Evolutionary conservation across 495 filamentous ascomycete genomes (phyloP).

Genomic region (Talaromyces liani): DNA sequence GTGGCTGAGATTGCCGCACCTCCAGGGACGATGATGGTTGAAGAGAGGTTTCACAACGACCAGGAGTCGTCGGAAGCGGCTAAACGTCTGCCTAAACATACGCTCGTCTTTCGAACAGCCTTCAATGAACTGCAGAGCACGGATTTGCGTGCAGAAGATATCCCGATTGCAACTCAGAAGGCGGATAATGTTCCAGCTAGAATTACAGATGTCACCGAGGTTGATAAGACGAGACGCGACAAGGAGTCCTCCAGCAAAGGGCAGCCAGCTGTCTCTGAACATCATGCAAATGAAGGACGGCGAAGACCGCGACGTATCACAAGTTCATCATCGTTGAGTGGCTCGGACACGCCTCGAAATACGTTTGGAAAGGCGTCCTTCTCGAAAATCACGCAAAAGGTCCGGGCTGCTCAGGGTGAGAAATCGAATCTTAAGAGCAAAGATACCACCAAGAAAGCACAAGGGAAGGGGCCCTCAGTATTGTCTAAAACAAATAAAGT

Average conservation of each 20-base stretch:
- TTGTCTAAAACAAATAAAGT: not conserved
- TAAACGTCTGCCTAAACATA: constrained; percentile 29
- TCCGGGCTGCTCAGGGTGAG: constrained; percentile 20
- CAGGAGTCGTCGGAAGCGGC: constrained; percentile 12
- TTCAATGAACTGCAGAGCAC: constrained; percentile 37
- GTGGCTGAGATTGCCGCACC: constrained; percentile 54
- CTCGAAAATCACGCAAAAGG: constrained; percentile 28
- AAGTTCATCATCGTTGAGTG: constrained; percentile 9
- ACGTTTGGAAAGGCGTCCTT: constrained; percentile 22
- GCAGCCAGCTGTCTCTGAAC: not conserved
- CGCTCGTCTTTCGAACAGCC: constrained; percentile 37
- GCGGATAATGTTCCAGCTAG: not conserved
- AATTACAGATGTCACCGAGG: not conserved
- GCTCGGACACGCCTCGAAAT: constrained; percentile 12
- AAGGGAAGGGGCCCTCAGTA: not conserved
- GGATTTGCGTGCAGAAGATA: constrained; percentile 15
- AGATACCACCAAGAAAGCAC: constrained; percentile 13
- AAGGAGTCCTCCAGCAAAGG: not conserved
- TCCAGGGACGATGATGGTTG: constrained; percentile 58
- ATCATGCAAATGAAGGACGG: constrained; percentile 4
- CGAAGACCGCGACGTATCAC: constrained; percentile 1
- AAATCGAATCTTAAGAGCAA: constrained; percentile 20
- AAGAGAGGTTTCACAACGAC: constrained; percentile 43
- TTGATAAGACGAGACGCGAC: not conserved
- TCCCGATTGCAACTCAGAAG: not conserved